Base-by-base conservation (phyloP, 2,329 filamentous ascomycete genomes). In the Lachnellula subtilissima region DNA sequence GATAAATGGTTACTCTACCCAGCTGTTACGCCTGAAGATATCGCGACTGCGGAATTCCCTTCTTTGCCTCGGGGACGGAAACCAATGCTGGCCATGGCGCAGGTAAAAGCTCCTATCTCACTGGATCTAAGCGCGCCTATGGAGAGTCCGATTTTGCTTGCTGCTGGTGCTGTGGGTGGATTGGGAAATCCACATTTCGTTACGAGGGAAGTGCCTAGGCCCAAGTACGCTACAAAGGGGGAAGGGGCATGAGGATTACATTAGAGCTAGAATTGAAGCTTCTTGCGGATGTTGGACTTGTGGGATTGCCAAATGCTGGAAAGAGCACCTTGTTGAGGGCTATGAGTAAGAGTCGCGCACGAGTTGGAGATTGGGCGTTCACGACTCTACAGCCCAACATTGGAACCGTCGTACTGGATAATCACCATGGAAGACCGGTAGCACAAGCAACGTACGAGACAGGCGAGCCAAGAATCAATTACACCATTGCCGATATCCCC, bases 351-450 rank as follows among this genome's bases (percentile, higher is more conserved):
- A 95, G 89, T 70, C 87, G 91, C 57, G 90, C 94, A 1, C 84
- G 94, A 40, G 85, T 99, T 4, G 94, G 94, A 42, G 86, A 89
- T 70, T 99, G 94, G 94, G 93, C 91, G 9, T 99, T 99, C 71
- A 99, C 94, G 3, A 99, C 94, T 0, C 78, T 99, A 8, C 87
- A 92, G 64, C 94, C 94, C 2, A 97, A 96, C 64, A 95, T 99
- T 53, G 94, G 94, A 50, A 99, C 94, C 0, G 91, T 99, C 6
- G 87, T 97, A 14, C 81, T 99, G 11, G 94, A 99, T 71, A 84
- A 92, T 69, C 83, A 94, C 74, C 86, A 85, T 56, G 91, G 92
- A 2, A 84, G 89, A 0, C 90, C 91, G 1, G 54, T 75, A 5
- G 71, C 61, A 66, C 73, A 66, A 62, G 69, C 67, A 65, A 73